Percentiles rank a stretch among this genome's conserved stretches.
Conservation (phyloP, 345 rosid species). For the Reutealis trisperma region DNA sequence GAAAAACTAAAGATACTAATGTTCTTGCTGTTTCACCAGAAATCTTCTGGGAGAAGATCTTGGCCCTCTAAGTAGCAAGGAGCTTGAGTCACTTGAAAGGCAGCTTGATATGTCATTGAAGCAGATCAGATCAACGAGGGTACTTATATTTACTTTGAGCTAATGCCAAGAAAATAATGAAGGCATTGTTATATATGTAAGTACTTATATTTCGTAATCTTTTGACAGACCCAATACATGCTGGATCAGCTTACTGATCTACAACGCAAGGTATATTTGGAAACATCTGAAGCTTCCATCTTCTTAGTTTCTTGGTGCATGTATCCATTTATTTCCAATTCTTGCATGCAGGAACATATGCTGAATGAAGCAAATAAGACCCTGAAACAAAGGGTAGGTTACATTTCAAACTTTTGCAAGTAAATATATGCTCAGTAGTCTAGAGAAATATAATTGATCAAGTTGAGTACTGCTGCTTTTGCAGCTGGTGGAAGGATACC, state of each 20-base stretch:
- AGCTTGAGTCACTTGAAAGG: conserved; percentile 91
- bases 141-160: conserved; percentile 25
- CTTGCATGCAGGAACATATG: conserved; percentile 58
- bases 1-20: background rate
- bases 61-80: conserved; percentile 81
- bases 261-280: conserved; percentile 64
- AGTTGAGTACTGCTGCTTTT: conserved; percentile 12
- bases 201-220: background rate
- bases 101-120: conserved; percentile 91
- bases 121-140: conserved; percentile 87
- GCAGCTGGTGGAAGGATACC: conserved; percentile 95
- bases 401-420: background rate
- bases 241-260: conserved; percentile 93
- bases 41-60: conserved; percentile 92
- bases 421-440: too few relatives aligned
- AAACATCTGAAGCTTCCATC: background rate
- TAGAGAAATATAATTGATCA: background rate
- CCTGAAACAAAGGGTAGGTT: conserved; percentile 79
- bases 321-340: background rate
- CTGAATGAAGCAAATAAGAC: conserved; percentile 76
- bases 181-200: too few relatives aligned
- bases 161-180: too few relatives aligned
- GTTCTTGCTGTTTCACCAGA: conserved; percentile 32
- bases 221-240: conserved; percentile 78
- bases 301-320: background rate